Base-by-base conservation (phyloP, 768 basidiomycete genomes). In the Tephrocybe sp. region DNA sequence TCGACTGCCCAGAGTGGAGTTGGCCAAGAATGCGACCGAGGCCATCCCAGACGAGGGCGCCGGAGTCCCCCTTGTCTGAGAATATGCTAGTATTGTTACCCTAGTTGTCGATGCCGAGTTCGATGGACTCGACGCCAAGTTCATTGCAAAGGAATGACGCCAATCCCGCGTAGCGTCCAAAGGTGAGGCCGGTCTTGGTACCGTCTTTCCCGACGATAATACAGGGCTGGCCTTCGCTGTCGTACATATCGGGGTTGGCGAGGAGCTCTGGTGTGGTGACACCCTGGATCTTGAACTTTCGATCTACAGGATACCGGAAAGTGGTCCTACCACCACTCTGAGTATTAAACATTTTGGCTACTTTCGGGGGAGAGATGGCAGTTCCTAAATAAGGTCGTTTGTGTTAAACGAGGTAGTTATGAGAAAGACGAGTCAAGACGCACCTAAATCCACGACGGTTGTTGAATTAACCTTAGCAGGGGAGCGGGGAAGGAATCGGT, bases 51-150 rank as follows among this genome's bases (percentile, higher is more conserved):
- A 76, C 64, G 49, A 70, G 65, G 1, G 72, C 67, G 30, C 75
- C 71, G 6, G 69, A 76, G 60, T 76, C 71, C 7, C 74, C 73
- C 24, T 62, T 52, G 49, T 28, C 62, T 12, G 70, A 69, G 60
- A 76, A 76, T 18, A 42, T 13, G 35, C 60, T 61, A 9, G 56
- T 59, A 27, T 55, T 53, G 53, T 63, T 64, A 56, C 54, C 54
- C 35, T 64, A 67, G 58, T 68, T 69, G 46, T 66, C 69, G 30
- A 77, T 54, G 24, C 59, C 66, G 8, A 68, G 41, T 47, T 74
- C 72, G 40, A 53, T 53, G 45, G 69, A 69, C 44, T 60, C 45
- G 49, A 57, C 45, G 21, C 54, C 56, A 18, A 27, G 45, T 22
- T 58, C 60, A 51, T 54, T 49, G 52, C 58, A 65, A 36, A 58